These are phyloP conservation scores for Diplodia corticola DNA, from an alignment of 2,329 filamentous ascomycete species.

Conservation along the genomic window DNA sequence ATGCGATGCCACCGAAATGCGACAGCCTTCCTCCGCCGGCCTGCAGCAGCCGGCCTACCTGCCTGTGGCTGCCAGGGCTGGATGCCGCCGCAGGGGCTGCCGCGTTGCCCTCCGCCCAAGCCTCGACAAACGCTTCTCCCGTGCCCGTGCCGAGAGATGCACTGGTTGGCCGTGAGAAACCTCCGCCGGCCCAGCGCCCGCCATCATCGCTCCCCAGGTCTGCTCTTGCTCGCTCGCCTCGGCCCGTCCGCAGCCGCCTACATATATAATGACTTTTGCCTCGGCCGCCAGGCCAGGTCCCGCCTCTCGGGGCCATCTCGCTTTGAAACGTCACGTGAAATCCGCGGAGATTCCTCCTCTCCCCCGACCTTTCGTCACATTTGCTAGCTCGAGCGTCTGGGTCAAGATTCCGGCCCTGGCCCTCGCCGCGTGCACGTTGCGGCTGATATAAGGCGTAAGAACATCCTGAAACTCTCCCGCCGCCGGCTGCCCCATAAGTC, in stretches of 20 bases:
- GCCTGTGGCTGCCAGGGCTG: conserved; percentile 17
- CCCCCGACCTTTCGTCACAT: conserved; percentile 22
- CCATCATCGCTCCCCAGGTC: neutral
- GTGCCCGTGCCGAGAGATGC: conserved; percentile 13
- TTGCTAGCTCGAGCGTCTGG: conserved; percentile 11
- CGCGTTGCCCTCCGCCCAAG: neutral
- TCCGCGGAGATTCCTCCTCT: conserved; percentile 19
- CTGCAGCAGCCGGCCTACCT: conserved; percentile 4
- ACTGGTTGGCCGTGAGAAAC: conserved; percentile 12
- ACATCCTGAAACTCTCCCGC: neutral
- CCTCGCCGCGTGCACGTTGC: conserved; percentile 13
- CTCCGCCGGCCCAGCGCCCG: conserved; percentile 6
- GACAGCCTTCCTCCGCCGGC: neutral
- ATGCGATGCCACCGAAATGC: conserved; percentile 13
- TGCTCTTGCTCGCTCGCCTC: neutral
- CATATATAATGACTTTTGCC: neutral
- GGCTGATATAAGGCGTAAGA: conserved; percentile 17
- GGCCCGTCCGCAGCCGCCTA: neutral
- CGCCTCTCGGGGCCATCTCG: neutral
- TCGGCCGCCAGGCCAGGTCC: neutral
- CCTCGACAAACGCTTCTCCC: conserved; percentile 2
- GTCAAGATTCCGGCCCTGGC: neutral
- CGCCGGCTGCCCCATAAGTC: conserved; percentile 1
- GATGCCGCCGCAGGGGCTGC: conserved; percentile 13
- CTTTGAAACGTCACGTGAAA: conserved; percentile 8